These are phyloP conservation scores for Parmelia sp. DNA, from an alignment of 495 filamentous ascomycete species.

Conservation along the genomic window DNA sequence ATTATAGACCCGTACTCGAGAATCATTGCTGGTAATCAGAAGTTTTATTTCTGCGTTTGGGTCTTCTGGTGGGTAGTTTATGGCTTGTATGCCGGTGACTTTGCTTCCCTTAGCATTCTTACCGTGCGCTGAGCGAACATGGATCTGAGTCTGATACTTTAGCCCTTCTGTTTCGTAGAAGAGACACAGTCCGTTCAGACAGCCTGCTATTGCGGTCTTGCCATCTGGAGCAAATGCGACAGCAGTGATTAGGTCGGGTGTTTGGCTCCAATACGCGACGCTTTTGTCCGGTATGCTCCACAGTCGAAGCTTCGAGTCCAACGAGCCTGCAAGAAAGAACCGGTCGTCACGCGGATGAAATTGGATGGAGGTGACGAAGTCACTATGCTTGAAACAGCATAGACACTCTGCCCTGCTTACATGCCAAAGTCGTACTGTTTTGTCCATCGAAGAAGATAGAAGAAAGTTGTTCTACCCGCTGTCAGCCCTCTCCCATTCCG, in stretches of 20 bases:
- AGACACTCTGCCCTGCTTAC: slow-evolving; percentile 77
- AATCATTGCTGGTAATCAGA: slow-evolving; percentile 92
- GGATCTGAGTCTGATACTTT: slow-evolving; percentile 74
- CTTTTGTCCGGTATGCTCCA: slow-evolving; percentile 98
- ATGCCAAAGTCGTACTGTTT: slow-evolving; percentile 95
- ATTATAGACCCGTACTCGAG: slow-evolving; percentile 85
- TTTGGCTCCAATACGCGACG: slow-evolving; percentile 76
- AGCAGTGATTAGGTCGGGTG: slow-evolving; percentile 86
- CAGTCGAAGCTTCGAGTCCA: slow-evolving; percentile 84
- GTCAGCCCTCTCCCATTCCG: slow-evolving; percentile 20
- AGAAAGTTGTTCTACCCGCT: slow-evolving; percentile 77
- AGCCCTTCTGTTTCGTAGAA: slow-evolving; percentile 95
- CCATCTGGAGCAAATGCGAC: slow-evolving; percentile 93
- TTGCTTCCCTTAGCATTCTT: slow-evolving; percentile 96
- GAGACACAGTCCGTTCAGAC: slow-evolving; percentile 75
- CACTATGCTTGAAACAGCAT: slow-evolving; percentile 92
- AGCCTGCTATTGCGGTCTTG: slow-evolving; percentile 80
- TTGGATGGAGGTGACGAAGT: slow-evolving; percentile 89
- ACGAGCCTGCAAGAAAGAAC: slow-evolving; percentile 90
- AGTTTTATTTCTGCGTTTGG: slow-evolving; percentile 73
- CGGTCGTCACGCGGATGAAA: slow-evolving; percentile 95
- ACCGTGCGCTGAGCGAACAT: slow-evolving; percentile 82
- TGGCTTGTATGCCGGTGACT: slow-evolving; percentile 89
- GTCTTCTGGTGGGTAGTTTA: slow-evolving; percentile 52
- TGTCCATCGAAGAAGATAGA: slow-evolving; percentile 95